Evolutionary conservation across 176 grass and related monocot species (phyloP).

Genomic region (Puya raimondii): DNA sequence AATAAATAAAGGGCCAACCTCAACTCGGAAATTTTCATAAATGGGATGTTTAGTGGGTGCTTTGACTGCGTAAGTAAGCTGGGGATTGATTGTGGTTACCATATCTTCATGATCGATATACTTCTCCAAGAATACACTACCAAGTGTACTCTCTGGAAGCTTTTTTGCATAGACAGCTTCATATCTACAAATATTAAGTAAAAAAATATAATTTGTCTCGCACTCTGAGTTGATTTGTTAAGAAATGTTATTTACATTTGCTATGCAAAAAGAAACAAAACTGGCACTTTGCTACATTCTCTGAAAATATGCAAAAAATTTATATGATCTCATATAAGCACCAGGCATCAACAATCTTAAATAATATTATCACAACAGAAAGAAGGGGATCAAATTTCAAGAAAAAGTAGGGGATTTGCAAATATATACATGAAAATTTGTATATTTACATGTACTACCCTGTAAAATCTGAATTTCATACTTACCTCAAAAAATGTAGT

Average conservation of each 20-base stretch:
- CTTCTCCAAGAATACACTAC: slow-evolving; percentile 54
- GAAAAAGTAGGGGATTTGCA: no score
- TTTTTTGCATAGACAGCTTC: slow-evolving; percentile 73
- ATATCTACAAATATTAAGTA: slow-evolving; percentile 39
- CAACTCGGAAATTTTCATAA: slow-evolving; percentile 88
- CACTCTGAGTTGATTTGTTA: background rate
- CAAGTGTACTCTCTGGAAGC: slow-evolving; percentile 59
- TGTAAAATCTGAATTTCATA: no score
- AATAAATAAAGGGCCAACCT: slow-evolving; percentile 40
- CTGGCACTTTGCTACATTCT: no score
- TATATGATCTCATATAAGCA: no score
- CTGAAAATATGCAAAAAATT: no score
- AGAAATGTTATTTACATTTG: background rate
- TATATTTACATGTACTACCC: no score
- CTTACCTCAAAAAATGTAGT: background rate
- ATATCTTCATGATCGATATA: slow-evolving; percentile 73
- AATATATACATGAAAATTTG: no score
- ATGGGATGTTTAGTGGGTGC: slow-evolving; percentile 86
- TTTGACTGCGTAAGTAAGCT: slow-evolving; percentile 59
- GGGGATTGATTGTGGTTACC: slow-evolving; percentile 54
- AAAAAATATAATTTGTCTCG: background rate
- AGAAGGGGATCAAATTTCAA: no score
- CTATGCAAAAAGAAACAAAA: background rate
- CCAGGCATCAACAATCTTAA: no score
- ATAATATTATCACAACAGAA: no score